phyloP scores from a whole-genome alignment of 306 rosid species.

The Cicer pinnatifidum region DNA sequence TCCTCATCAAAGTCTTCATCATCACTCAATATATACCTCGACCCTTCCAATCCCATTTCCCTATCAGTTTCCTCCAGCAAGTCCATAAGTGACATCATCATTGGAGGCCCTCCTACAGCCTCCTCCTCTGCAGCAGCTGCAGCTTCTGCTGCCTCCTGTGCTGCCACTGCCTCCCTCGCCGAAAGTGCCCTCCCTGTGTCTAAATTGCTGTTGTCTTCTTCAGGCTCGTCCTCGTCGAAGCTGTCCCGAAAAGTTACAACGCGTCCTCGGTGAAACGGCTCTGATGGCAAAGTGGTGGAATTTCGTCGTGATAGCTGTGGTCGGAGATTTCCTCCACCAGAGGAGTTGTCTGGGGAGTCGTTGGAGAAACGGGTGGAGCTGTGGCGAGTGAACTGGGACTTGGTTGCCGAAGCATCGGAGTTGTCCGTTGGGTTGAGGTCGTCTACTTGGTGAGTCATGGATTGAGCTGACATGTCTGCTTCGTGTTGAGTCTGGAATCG shows the following conservation, averaged over 20 bases:
- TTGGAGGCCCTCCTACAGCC: constrained; percentile 11
- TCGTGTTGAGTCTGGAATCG: neutral
- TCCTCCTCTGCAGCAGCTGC: constrained; percentile 23
- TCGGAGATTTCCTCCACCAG: constrained; percentile 28
- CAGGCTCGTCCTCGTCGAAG: constrained; percentile 44
- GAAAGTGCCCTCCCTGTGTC: constrained; percentile 47
- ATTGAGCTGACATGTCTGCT: constrained; percentile 30
- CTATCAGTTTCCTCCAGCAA: constrained; percentile 76
- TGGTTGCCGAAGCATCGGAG: neutral
- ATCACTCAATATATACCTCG: constrained; percentile 54
- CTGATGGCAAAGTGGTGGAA: constrained; percentile 44
- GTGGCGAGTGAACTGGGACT: constrained; percentile 32
- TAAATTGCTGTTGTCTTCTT: neutral
- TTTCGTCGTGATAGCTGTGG: constrained; percentile 49
- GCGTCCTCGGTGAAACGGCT: constrained; percentile 40
- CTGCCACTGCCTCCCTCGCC: constrained; percentile 49
- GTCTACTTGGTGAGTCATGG: constrained; percentile 32
- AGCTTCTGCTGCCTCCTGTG: constrained; percentile 50
- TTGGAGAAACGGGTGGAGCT: constrained; percentile 35
- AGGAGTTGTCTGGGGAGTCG: constrained; percentile 15
- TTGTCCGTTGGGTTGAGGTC: constrained; percentile 23
- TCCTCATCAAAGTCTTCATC: constrained; percentile 50
- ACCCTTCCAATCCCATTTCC: constrained; percentile 66
- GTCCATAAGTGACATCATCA: constrained; percentile 86
- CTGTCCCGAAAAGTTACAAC: constrained; percentile 39